Conservation (phyloP, 345 rosid species). For the Gossypium mustelinum region DNA sequence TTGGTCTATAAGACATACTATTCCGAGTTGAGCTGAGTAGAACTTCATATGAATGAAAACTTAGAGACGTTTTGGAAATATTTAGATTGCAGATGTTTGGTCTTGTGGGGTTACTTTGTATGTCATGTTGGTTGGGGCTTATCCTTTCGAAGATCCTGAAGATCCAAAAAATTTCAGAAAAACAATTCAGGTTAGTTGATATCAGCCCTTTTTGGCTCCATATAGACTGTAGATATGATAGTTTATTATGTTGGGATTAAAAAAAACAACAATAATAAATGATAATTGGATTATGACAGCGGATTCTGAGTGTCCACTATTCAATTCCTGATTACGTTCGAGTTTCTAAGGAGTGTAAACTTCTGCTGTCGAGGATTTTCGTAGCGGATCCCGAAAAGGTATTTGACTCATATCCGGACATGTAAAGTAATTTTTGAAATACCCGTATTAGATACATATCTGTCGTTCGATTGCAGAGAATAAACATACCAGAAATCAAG, state of each 20-base stretch:
- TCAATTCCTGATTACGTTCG: conserved; percentile 87
- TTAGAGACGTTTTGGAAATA: background rate
- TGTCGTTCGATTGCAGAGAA: conserved; percentile 39
- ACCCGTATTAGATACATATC: background rate
- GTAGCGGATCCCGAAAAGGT: conserved; percentile 72
- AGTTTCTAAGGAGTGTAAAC: conserved; percentile 67
- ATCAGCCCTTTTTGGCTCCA: background rate
- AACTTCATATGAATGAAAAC: background rate
- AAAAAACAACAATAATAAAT: background rate
- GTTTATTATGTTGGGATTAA: conserved; percentile 1
- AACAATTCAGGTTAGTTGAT: conserved; percentile 54
- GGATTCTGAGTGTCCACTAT: conserved; percentile 82
- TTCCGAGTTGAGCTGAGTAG: background rate
- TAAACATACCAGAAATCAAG: conserved; percentile 61
- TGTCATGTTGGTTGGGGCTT: conserved; percentile 85
- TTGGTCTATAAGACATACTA: no score
- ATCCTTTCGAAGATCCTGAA: conserved; percentile 79
- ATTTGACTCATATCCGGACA: background rate
- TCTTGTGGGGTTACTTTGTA: conserved; percentile 84
- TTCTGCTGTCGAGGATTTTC: conserved; percentile 76
- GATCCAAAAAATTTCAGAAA: conserved; percentile 76
- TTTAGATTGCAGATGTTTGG: conserved; percentile 82
- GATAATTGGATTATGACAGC: conserved; percentile 38
- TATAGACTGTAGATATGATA: background rate
- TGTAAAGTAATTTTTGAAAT: background rate